Percentiles rank a stretch among this genome's conserved stretches.
Conservation (phyloP, 495 filamentous ascomycete genomes). For the Geopyxis carbonaria region DNA sequence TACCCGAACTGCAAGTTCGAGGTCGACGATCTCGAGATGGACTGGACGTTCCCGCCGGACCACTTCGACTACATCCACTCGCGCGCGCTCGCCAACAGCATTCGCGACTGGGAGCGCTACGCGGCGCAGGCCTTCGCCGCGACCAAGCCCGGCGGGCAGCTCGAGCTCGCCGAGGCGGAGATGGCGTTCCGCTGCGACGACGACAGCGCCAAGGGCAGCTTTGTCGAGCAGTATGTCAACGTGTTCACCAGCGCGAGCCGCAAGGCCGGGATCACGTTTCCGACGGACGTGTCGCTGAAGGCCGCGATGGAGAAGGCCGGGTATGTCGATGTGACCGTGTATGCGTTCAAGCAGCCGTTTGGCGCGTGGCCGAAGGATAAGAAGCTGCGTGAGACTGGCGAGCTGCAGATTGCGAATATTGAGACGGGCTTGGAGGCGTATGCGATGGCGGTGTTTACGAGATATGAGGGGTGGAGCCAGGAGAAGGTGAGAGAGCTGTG, state of each 20-base stretch:
- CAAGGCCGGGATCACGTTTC: neutral
- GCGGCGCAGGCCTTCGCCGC: constrained; percentile 17
- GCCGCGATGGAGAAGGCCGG: neutral
- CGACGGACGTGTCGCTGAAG: neutral
- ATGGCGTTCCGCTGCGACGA: neutral
- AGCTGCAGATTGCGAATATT: neutral
- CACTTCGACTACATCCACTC: constrained; percentile 29
- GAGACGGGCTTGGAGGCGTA: neutral
- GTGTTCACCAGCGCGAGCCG: neutral
- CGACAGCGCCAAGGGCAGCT: neutral
- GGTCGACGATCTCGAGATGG: constrained; percentile 40
- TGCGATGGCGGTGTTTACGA: neutral
- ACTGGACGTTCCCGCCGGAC: constrained; percentile 23
- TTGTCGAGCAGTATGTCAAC: neutral
- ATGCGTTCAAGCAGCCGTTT: neutral
- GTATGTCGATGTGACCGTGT: neutral
- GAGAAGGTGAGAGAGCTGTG: neutral
- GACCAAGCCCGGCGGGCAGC: constrained; percentile 36
- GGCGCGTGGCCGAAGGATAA: neutral
- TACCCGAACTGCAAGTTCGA: constrained; percentile 46
- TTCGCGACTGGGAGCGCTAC: constrained; percentile 38
- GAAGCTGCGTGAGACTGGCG: neutral
- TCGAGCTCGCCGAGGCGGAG: constrained; percentile 25
- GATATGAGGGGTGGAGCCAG: neutral
- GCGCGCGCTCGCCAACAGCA: constrained; percentile 28